Evolutionary conservation across 306 rosid species (phyloP), one percentile per base, ranked within the genome.

Genomic region (Corylus heterophylla): DNA sequence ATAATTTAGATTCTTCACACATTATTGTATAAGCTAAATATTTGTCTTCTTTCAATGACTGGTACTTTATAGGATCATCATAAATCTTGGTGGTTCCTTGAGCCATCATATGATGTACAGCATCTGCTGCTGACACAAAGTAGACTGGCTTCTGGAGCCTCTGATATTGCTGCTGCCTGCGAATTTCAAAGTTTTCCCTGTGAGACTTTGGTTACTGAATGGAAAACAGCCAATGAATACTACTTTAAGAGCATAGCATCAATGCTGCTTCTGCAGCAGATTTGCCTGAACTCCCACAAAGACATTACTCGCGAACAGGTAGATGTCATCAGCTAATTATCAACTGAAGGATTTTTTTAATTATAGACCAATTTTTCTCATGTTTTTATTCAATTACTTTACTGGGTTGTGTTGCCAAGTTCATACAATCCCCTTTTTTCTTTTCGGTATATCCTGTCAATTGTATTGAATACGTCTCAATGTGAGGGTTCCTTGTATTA

Each of bases 71-170:
- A 94, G 98, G 96, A 82, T 76, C 82, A 89, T 70, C 79, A 69
- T 69, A 88, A 89, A 61, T 84, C 91, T 58, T 95, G 98, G 98
- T 95, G 98, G 98, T 95, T 95, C 81, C 89, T 92, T 82, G 81
- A 83, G 80, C 89, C 89, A 39, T 89, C 89, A 31, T 78, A 79
- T n/a, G 89, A 85, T 74, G 67, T 85, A 52, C 83, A 87, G 55
- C 78, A 84, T 87, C 71, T 94, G 86, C 83, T 91, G 54, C 86
- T 78, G 50, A 76, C 81, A 39, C 82, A 77, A 64, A 75, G 78
- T 85, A 78, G 85, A 77, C 51, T 86, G 17, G 55, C 89, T 14
- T 22, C 9, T 82, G 88, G 79, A 80, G 75, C 76, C 62, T 71
- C 80, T 22, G 88, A 81, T 76, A 45, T 59, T 74, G 77, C 75